These are phyloP conservation scores for Pythium plurisporium DNA, from an alignment of 352 stramenopile genomes.

Conservation along the genomic window DNA sequence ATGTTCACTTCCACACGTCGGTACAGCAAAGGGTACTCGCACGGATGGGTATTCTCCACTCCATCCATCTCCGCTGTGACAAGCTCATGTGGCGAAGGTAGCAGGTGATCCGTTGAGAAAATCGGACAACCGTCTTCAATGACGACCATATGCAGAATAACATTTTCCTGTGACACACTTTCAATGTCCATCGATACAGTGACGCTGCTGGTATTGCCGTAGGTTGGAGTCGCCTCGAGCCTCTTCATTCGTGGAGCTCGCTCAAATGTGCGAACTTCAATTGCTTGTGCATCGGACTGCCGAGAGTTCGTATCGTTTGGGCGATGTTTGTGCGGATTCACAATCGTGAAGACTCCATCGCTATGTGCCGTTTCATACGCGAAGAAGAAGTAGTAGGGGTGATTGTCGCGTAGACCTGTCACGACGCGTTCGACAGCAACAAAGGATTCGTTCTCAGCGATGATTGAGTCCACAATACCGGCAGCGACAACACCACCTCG, in stretches of 20 bases:
- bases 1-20: slow-evolving; percentile 28
- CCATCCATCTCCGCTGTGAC: background rate
- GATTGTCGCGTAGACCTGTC: slow-evolving; percentile 34
- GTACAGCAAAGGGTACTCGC: slow-evolving; percentile 24
- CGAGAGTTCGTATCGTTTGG: slow-evolving; percentile 25
- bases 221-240: slow-evolving; percentile 41
- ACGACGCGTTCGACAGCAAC: slow-evolving; percentile 38
- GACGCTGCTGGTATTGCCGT: slow-evolving; percentile 46
- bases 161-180: slow-evolving; percentile 42
- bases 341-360: slow-evolving; percentile 58
- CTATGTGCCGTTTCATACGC: slow-evolving; percentile 66
- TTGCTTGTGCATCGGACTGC: slow-evolving; percentile 25
- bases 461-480: slow-evolving; percentile 37
- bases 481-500: slow-evolving; percentile 38
- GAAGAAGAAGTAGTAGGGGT: slow-evolving; percentile 65
- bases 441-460: slow-evolving; percentile 43
- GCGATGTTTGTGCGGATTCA: slow-evolving; percentile 58
- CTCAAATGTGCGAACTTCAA: slow-evolving; percentile 55
- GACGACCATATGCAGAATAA: slow-evolving; percentile 51
- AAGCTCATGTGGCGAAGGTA: background rate
- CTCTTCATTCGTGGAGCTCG: slow-evolving; percentile 36
- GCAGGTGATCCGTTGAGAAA: slow-evolving; percentile 12
- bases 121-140: slow-evolving; percentile 32
- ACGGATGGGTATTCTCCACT: background rate
- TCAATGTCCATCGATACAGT: slow-evolving; percentile 54